Conservation (phyloP, 805 yeast genomes). For the Lachancea lanzarotensis region DNA sequence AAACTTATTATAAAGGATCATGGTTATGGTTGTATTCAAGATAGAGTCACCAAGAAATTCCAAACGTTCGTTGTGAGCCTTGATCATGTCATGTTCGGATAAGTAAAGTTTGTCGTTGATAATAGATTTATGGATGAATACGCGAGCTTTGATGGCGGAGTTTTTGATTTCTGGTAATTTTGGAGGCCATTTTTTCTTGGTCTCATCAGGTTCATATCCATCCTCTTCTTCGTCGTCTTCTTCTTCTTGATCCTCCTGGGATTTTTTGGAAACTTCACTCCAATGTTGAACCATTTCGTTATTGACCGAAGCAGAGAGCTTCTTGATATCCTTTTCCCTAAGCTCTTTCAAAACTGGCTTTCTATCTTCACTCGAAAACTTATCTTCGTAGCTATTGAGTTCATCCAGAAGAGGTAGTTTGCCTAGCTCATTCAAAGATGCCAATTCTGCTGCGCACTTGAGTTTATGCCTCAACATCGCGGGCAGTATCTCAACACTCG, state of each 20-base stretch:
- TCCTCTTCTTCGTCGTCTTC: conserved; percentile 24
- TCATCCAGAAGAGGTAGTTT: conserved; percentile 51
- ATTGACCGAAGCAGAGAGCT: conserved; percentile 8
- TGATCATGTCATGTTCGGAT: conserved; percentile 49
- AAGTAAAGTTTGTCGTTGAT: conserved; percentile 52
- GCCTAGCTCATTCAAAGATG: conserved; percentile 44
- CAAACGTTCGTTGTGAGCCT: conserved; percentile 73
- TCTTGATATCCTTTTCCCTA: conserved; percentile 15
- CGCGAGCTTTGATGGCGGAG: conserved; percentile 54
- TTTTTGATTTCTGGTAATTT: conserved; percentile 60
- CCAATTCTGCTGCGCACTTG: conserved; percentile 53
- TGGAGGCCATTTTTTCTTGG: conserved; percentile 48
- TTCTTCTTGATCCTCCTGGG: conserved; percentile 8
- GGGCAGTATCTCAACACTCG: conserved; percentile 39
- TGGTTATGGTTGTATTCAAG: conserved; percentile 64
- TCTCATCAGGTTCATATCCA: conserved; percentile 20
- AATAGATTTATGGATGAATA: conserved; percentile 75
- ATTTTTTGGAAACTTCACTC: conserved; percentile 9
- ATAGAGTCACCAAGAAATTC: conserved; percentile 91
- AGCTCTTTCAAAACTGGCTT: conserved; percentile 20
- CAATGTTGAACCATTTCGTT: conserved; percentile 4
- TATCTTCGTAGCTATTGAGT: conserved; percentile 39
- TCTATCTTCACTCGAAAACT: conserved; percentile 11
- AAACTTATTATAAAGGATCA: conserved; percentile 55
- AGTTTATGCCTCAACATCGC: conserved; percentile 50